Evolutionary conservation across 2,329 filamentous ascomycete species (phyloP).

Genomic region (Aspergillus amoenus): DNA sequence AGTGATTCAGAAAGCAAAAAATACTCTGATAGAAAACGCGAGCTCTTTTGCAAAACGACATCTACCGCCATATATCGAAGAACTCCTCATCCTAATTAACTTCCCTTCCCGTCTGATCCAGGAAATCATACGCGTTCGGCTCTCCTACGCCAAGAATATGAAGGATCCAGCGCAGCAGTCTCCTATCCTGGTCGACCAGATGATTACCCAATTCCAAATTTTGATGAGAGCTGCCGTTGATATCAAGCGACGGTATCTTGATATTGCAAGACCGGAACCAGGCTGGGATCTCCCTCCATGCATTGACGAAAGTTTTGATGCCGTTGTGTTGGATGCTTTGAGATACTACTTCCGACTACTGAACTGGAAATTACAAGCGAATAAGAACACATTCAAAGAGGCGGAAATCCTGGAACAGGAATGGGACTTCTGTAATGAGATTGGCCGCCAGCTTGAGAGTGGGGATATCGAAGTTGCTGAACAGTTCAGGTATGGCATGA

Average conservation of each 20-base stretch:
- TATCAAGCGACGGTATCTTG: constrained; percentile 85
- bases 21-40: constrained; percentile 82
- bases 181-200: constrained; percentile 91
- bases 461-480: constrained; percentile 97
- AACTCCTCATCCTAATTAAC: constrained; percentile 92
- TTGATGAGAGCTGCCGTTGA: constrained; percentile 85
- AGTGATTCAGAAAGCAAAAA: constrained; percentile 91
- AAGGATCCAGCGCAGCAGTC: constrained; percentile 92
- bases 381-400: constrained; percentile 99
- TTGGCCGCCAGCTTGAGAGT: constrained; percentile 85
- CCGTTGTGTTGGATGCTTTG: constrained; percentile 84
- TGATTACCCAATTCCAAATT: constrained; percentile 96
- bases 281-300: constrained; percentile 96
- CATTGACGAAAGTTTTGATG: constrained; percentile 94
- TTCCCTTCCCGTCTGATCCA: constrained; percentile 95
- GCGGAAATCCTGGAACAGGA: constrained; percentile 96
- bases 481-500: constrained; percentile 69
- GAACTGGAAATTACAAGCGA: constrained; percentile 95
- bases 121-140: constrained; percentile 88
- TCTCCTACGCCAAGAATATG: constrained; percentile 91
- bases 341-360: constrained; percentile 99
- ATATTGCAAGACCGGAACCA: constrained; percentile 79
- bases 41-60: constrained; percentile 83
- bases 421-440: constrained; percentile 95
- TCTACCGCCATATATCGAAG: constrained; percentile 93